These are phyloP conservation scores for Helotiales sp. DNA, from an alignment of 2,329 filamentous ascomycete species.

Conservation along the genomic window DNA sequence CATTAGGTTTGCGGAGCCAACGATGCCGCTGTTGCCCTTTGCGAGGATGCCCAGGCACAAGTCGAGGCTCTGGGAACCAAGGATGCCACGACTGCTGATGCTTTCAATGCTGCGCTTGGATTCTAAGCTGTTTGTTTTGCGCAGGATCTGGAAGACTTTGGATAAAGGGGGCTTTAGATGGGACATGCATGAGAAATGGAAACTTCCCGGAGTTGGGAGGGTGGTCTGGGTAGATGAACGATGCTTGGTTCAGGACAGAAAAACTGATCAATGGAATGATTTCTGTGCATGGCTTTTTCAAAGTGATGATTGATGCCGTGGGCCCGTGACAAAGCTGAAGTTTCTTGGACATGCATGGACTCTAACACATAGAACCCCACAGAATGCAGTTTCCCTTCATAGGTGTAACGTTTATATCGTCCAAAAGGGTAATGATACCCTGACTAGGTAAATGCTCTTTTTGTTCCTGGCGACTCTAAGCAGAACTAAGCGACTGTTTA, in stretches of 20 bases:
- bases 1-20: conserved; percentile 69
- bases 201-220: neutral
- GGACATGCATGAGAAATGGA: neutral
- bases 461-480: too few species aligned
- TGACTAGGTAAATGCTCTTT: too few species aligned
- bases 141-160: neutral
- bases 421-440: too few species aligned
- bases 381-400: too few species aligned
- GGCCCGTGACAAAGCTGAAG: too few species aligned
- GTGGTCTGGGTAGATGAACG: neutral
- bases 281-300: neutral
- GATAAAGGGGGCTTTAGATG: neutral
- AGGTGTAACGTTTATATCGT: too few species aligned
- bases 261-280: neutral
- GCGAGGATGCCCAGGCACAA: conserved; percentile 56
- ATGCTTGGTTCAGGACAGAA: neutral
- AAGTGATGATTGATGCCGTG: neutral
- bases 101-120: conserved; percentile 45
- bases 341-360: too few species aligned
- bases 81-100: conserved; percentile 53
- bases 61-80: conserved; percentile 55
- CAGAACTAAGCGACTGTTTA: neutral
- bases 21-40: conserved; percentile 44
- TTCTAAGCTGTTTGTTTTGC: conserved; percentile 5
- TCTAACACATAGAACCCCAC: too few species aligned